These are phyloP conservation scores for Podaxis sp. DNA, from an alignment of 768 basidiomycete genomes.

Conservation along the genomic window DNA sequence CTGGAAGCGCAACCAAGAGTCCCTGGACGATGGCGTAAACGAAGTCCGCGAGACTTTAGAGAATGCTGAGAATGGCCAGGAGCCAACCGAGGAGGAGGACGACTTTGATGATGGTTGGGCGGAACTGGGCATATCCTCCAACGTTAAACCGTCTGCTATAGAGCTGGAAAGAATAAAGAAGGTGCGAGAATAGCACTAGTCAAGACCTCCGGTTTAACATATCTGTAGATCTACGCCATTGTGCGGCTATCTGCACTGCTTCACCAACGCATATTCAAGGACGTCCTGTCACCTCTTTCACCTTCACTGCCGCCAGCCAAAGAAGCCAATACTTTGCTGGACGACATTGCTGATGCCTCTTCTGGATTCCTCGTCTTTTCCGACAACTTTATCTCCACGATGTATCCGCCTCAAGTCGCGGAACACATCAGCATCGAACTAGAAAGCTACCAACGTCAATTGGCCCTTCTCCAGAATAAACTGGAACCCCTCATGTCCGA, in stretches of 20 bases:
- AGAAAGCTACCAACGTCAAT: conserved; percentile 32
- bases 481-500: conserved; percentile 24
- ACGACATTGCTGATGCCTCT: conserved; percentile 49
- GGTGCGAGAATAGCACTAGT: conserved; percentile 31
- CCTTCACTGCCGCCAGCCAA: conserved; percentile 16
- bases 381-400: conserved; percentile 66
- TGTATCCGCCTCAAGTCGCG: conserved; percentile 63
- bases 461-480: conserved; percentile 33
- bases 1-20: conserved; percentile 50
- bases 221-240: conserved; percentile 52
- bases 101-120: conserved; percentile 60
- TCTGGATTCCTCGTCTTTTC: conserved; percentile 48
- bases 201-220: conserved; percentile 4
- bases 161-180: conserved; percentile 62
- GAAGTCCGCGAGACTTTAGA: conserved; percentile 56
- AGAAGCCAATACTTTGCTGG: conserved; percentile 35
- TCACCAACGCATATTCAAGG: conserved; percentile 57
- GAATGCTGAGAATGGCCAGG: conserved; percentile 31
- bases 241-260: conserved; percentile 58
- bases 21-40: conserved; percentile 57
- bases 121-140: conserved; percentile 54
- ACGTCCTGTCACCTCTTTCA: conserved; percentile 39
- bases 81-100: conserved; percentile 29
- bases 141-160: conserved; percentile 38
- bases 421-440: conserved; percentile 39